phyloP scores from a whole-genome alignment of 305 asterid genomes.

The Striga hermonthica region DNA sequence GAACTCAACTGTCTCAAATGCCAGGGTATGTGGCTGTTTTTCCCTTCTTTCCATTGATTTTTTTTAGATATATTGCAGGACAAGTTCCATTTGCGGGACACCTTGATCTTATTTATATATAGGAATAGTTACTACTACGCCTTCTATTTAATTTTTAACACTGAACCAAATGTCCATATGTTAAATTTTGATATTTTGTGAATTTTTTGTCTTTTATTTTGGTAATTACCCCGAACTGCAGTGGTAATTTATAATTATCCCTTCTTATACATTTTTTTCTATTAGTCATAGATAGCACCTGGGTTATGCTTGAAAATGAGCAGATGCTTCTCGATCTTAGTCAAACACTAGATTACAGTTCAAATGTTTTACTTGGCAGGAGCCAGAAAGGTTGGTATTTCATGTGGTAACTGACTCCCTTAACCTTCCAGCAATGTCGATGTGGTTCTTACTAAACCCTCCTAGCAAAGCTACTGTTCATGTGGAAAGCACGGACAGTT shows the following conservation, averaged over 20 bases:
- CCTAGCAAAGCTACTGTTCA: constrained; percentile 66
- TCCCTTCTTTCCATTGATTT: constrained; percentile 16
- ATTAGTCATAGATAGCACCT: constrained; percentile 1
- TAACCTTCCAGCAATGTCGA: constrained; percentile 69
- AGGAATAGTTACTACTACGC: neutral
- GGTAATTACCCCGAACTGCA: neutral
- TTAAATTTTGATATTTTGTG: neutral
- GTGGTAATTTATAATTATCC: neutral
- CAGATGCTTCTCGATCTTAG: constrained; percentile 10
- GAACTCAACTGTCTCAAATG: constrained; percentile 69
- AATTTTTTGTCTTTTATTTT: neutral
- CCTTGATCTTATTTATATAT: neutral
- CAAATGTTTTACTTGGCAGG: constrained; percentile 44
- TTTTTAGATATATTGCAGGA: neutral
- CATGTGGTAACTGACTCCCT: constrained; percentile 76
- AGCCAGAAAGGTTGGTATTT: constrained; percentile 63
- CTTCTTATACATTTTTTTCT: neutral
- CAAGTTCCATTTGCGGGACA: neutral
- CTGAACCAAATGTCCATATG: neutral
- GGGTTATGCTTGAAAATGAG: constrained; percentile 1
- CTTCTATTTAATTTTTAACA: neutral
- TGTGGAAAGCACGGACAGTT: constrained; percentile 59
- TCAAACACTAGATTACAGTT: neutral
- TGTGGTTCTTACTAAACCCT: constrained; percentile 87
- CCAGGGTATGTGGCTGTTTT: constrained; percentile 47